Percentiles rank a stretch among this genome's conserved stretches.
These are phyloP conservation scores for Fusarium sp. DNA, from an alignment of 2,329 filamentous ascomycete genomes.

Conservation along the genomic window DNA sequence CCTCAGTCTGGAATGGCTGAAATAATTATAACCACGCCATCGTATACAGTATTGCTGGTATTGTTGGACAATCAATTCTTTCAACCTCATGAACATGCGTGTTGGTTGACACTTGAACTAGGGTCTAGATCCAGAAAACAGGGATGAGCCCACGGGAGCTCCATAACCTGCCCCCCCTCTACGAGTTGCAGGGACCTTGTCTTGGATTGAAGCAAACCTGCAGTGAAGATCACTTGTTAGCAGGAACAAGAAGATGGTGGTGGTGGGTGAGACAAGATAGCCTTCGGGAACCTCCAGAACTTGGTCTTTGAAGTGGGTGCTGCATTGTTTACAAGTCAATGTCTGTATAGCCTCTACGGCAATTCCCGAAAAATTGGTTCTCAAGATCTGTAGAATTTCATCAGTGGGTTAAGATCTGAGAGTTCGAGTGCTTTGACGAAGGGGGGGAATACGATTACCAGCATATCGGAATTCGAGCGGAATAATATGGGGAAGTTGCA, in stretches of 20 bases:
- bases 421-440: not conserved
- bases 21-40: not conserved
- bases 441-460: not conserved
- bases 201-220: not conserved
- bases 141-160: conserved; percentile 2
- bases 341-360: conserved; percentile 4
- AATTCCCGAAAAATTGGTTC: not conserved
- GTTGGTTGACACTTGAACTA: conserved; percentile 1
- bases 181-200: not conserved
- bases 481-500: not conserved
- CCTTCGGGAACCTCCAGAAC: not conserved
- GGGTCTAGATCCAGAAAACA: conserved; percentile 13
- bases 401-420: not conserved
- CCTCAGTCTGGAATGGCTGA: conserved; percentile 1
- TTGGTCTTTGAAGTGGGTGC: not conserved
- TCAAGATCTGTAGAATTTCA: not conserved
- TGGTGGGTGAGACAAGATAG: not conserved
- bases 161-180: not conserved
- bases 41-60: not conserved
- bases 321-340: not conserved
- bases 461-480: not conserved
- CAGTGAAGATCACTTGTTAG: conserved; percentile 6
- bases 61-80: not conserved
- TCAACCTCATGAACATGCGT: not conserved
- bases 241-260: not conserved